Evolutionary conservation across 2,329 filamentous ascomycete species (phyloP), one percentile per base, ranked within the genome.

Genomic region (Xylaria arbuscula): DNA sequence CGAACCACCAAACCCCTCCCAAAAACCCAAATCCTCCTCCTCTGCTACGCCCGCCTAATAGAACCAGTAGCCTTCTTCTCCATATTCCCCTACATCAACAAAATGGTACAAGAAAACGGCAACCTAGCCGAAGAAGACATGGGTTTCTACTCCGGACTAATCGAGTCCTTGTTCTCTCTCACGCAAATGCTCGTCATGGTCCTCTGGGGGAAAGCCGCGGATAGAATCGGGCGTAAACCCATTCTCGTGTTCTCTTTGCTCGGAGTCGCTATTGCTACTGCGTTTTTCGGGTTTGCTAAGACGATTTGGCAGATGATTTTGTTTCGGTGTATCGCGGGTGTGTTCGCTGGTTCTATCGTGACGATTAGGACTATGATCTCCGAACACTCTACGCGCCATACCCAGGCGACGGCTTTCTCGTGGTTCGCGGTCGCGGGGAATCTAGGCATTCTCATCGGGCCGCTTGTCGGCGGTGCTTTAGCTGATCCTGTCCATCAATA

Each of bases 31-130:
- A 89, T 96, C 61, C 78, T 91, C 38, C 79, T 92, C 11, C 87
- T 96, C 13, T 95, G 92, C 82, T 92, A 89, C 76, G 89, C 90
- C 1, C 88, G 92, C 6, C 76, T 92, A 32, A 83, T 93, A 53
- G 93, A 95, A 75, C 92, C 93, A 0, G 86, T 94, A 48, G 91
- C 92, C n/a, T 95, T 93, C 82, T 95, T 94, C 82, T 89, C 86
- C 77, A 93, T 95, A 77, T 92, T 95, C 74, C 91, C 92, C 0
- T 95, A 92, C 80, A 87, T 96, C 79, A 93, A 90, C 75, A 83
- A 90, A 76, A 95, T 95, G 92, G 89, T 93, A 45, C 83, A 87
- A 78, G 83, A 87, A 65, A 90, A 89, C 67, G 92, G 91, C 10
- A 75, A 83, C 11, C 80, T 95, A 1, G 78, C 84, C 1, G 82